Base-by-base conservation (phyloP, 2,329 filamentous ascomycete species). In the Fusarium sp. region DNA sequence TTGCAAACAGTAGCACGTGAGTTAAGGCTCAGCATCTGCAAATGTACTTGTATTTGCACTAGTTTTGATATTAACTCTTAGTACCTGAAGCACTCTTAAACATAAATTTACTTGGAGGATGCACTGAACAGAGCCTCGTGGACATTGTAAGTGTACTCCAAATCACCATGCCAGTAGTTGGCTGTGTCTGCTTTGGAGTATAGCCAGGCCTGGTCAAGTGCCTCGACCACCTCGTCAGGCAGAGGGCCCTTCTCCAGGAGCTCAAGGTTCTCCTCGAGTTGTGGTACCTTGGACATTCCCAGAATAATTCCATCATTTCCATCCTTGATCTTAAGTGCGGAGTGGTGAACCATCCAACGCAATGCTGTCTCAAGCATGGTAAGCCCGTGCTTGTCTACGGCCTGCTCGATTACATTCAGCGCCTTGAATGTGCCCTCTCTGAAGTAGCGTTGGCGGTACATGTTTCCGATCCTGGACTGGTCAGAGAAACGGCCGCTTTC, bases 121-220 rank as follows among this genome's bases (percentile, higher is more conserved):
- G 76, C 71, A 8, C 80, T 81, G 75, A 90, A 91, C 55, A 92
- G 72, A 15, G 83, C 87, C 76, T 87, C 81, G 71, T 83, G 78
- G 8, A 89, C 88, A 73, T 92, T 82, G 71, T 92, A 92, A 15
- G 82, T 85, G 71, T 92, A 92, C 76, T 86, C 84, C 54, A 92
- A 77, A 49, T 91, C 88, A 54, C 82, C 80, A 70, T 87, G 85
- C 84, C 84, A 88, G 71, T 87, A 88, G 49, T 81, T 79, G 10
- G 81, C 65, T 11, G 82, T 81, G 33, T 87, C 84, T 3, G 78
- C 75, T 81, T 93, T 94, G 14, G 86, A 82, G n/a, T 90, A 81
- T 71, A 83, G 67, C 93, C 94, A 97, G 5, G 92, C 93, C 78
- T 92, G 82, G 71, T 97, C 92, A 59, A 97, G 81, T 14, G 87